phyloP scores from a whole-genome alignment of 371 early-diverging fungal species.

The Mucor saturninus region DNA sequence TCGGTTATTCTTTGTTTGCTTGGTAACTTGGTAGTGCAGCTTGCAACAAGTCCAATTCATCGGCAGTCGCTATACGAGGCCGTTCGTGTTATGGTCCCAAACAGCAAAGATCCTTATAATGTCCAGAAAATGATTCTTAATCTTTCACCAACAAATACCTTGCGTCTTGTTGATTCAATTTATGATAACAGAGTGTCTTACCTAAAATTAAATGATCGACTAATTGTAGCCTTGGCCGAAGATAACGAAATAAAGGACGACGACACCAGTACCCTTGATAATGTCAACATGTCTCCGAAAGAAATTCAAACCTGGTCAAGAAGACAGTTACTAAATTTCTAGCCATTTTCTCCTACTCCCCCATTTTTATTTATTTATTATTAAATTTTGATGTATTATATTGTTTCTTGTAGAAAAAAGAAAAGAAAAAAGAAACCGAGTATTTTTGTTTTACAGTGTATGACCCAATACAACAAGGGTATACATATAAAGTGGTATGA shows the following conservation, averaged over 20 bases:
- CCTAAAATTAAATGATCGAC: conserved; percentile 10
- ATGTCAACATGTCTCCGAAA: background rate
- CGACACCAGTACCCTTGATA: background rate
- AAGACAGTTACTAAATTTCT: conserved; percentile 13
- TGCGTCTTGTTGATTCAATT: conserved; percentile 9
- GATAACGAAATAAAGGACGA: conserved; percentile 1
- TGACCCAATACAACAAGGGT: conserved; percentile 39
- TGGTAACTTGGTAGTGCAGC: background rate
- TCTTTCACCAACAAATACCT: conserved; percentile 15
- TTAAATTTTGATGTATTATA: background rate
- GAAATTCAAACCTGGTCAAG: conserved; percentile 20
- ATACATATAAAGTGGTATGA: conserved; percentile 74
- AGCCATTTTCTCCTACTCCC: background rate
- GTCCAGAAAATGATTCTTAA: conserved; percentile 1
- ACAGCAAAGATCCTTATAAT: conserved; percentile 13
- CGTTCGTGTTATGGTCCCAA: conserved; percentile 13
- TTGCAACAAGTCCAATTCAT: conserved; percentile 12
- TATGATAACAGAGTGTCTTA: conserved; percentile 12
- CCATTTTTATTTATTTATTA: background rate
- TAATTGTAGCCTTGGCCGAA: conserved; percentile 12
- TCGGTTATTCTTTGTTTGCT: background rate
- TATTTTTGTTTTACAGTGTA: conserved; percentile 8
- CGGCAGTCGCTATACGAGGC: conserved; percentile 17
- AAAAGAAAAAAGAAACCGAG: background rate
- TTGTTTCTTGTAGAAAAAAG: background rate